Conservation (phyloP, 176 grass and related monocot genomes). For the Oryza longistaminata region DNA sequence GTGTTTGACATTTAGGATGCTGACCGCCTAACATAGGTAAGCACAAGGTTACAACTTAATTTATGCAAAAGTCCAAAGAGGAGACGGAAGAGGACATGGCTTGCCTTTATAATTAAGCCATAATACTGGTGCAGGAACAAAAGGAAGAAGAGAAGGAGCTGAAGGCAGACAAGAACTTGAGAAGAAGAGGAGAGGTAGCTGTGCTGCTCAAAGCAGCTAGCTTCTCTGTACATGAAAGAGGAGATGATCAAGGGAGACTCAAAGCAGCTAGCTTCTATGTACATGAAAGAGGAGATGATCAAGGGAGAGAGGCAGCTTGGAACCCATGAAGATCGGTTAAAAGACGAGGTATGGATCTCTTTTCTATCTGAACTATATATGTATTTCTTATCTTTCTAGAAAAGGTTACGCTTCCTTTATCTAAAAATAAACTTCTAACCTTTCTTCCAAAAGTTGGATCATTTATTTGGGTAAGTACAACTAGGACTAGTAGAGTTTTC, state of each 20-base stretch:
- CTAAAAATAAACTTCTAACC: not conserved
- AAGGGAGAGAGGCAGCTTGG: slow-evolving; percentile 35
- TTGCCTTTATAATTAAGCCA: slow-evolving; percentile 46
- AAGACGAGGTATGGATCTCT: slow-evolving; percentile 33
- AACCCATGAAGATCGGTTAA: slow-evolving; percentile 19
- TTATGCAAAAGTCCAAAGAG: slow-evolving; percentile 60
- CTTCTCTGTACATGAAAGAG: too few species aligned
- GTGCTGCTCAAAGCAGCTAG: slow-evolving; percentile 2
- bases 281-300: slow-evolving; percentile 35
- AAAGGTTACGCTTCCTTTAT: not conserved
- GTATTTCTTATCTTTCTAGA: not conserved
- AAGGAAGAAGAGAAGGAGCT: slow-evolving; percentile 15
- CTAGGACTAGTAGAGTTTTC: not conserved
- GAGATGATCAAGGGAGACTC: slow-evolving; percentile 39
- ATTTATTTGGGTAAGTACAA: not conserved
- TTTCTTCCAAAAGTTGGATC: slow-evolving; percentile 20
- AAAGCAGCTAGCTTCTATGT: slow-evolving; percentile 1
- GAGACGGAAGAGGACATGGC: slow-evolving; percentile 35
- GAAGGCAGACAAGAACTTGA: slow-evolving; percentile 10
- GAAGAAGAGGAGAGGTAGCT: slow-evolving; percentile 17
- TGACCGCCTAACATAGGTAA: slow-evolving; percentile 64
- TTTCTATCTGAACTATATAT: slow-evolving; percentile 4
- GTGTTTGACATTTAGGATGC: slow-evolving; percentile 63
- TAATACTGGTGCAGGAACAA: slow-evolving; percentile 31
- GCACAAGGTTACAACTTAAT: slow-evolving; percentile 47